Evolutionary conservation across 2,329 filamentous ascomycete genomes (phyloP).

Genomic region (Thielaviopsis musarum): DNA sequence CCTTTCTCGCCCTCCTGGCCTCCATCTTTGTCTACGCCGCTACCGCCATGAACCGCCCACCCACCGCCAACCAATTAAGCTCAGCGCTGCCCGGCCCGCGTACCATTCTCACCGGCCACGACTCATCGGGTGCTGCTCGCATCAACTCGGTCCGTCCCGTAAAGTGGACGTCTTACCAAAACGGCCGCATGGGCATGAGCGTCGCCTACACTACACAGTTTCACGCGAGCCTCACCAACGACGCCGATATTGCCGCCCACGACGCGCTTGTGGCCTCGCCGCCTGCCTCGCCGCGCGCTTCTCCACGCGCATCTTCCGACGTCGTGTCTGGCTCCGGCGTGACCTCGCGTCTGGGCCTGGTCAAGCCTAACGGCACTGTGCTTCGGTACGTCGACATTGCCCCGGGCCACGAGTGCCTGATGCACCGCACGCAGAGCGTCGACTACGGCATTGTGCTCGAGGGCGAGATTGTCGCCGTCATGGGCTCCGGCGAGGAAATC

Average conservation of each 20-base stretch:
- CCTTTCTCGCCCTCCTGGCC: neutral
- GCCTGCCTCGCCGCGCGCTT: slow-evolving; percentile 10
- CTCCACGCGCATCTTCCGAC: neutral
- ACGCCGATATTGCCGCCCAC: slow-evolving; percentile 25
- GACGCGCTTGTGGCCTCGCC: slow-evolving; percentile 18
- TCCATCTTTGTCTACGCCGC: slow-evolving; percentile 4
- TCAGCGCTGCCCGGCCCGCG: slow-evolving; percentile 9
- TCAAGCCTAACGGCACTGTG: slow-evolving; percentile 23
- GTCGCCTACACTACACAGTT: slow-evolving; percentile 27
- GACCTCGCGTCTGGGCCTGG: slow-evolving; percentile 14
- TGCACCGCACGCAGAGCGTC: slow-evolving; percentile 36
- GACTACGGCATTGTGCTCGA: slow-evolving; percentile 40
- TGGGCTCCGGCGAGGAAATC: slow-evolving; percentile 33
- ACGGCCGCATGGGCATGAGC: slow-evolving; percentile 21
- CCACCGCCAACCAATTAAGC: slow-evolving; percentile 8
- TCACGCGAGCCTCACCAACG: slow-evolving; percentile 23
- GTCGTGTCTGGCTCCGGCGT: neutral
- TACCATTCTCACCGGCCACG: slow-evolving; percentile 12
- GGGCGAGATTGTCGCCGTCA: slow-evolving; percentile 31
- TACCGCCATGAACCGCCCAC: slow-evolving; percentile 1
- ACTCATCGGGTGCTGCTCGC: slow-evolving; percentile 10
- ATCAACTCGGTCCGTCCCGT: slow-evolving; percentile 13
- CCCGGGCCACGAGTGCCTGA: slow-evolving; percentile 21
- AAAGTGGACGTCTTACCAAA: slow-evolving; percentile 17
- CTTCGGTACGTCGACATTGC: slow-evolving; percentile 32